Evolutionary conservation across 179 eudicot species (phyloP), one percentile per base, ranked within the genome.

Genomic region (Dionaea muscipula): DNA sequence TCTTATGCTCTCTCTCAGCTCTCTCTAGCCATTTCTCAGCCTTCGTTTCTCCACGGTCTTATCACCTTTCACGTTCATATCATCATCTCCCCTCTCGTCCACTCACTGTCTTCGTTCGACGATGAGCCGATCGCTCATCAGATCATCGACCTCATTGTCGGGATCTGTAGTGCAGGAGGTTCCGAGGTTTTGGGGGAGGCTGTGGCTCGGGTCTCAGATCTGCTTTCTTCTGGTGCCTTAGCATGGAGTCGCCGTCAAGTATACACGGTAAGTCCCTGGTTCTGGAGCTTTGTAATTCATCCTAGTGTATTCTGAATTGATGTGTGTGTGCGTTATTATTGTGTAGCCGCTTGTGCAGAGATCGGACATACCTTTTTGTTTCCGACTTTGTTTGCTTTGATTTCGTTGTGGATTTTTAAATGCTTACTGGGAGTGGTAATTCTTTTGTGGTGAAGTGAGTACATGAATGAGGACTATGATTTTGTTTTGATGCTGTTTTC

Each of bases 1-100:
- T 70, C 82, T 47, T 84, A 91, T 80, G 98, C 95, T 3, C 81
- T 91, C 47, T 84, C 95, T 11, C 95, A 91, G 80, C 80, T 91
- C 67, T 72, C 84, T 2, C 69, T 45, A 8, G 94, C 93, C 41
- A 27, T 82, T 2, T 70, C 83, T 31, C 88, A 84, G 38, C 81
- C 91, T 0, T 52, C 41, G 0, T 87, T 87, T 56, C 76, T 73
- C 33, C 71, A 57, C n/a, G n/a, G 59, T 52, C 78, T 87, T 21
- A 67, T 84, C 61, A 56, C 77, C 1, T 76, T 63, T 63, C 93
- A 91, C 47, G 53, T 82, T 20, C 93, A 80, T 67, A 68, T 91
- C 44, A 51, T 91, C 12, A 52, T 87, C 56, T 68, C 85, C 19
- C 95, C 98, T n/a, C 81, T 91, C 37, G 71, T 82, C 1, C 39